Conservation (phyloP, 345 rosid genomes). For the Pistacia vera region DNA sequence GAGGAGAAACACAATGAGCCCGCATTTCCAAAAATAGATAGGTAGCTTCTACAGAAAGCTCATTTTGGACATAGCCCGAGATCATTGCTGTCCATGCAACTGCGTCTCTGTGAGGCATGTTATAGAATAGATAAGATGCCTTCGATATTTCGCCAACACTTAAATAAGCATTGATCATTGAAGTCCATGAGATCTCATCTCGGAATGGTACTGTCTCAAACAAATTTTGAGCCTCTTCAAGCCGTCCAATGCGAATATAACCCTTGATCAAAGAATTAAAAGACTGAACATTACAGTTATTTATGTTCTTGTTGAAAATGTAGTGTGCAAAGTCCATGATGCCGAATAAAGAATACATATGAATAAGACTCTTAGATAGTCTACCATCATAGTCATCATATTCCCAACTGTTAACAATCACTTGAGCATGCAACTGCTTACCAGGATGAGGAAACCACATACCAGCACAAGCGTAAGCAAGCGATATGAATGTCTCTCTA, state of each 20-base stretch:
- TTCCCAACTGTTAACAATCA: slow-evolving; percentile 45
- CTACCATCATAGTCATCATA: slow-evolving; percentile 60
- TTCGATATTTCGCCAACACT: slow-evolving; percentile 32
- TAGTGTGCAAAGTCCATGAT: slow-evolving; percentile 52
- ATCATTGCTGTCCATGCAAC: slow-evolving; percentile 64
- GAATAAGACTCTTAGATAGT: slow-evolving; percentile 63
- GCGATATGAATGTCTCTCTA: slow-evolving; percentile 68
- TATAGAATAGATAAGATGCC: slow-evolving; percentile 36
- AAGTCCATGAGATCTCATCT: slow-evolving; percentile 61
- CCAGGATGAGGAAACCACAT: slow-evolving; percentile 47
- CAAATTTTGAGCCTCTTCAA: slow-evolving; percentile 47
- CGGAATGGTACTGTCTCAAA: slow-evolving; percentile 39
- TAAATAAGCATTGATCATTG: slow-evolving; percentile 54
- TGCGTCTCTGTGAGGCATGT: slow-evolving; percentile 52
- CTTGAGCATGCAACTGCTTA: slow-evolving; percentile 63
- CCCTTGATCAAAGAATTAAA: slow-evolving; percentile 50
- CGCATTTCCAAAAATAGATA: slow-evolving; percentile 40
- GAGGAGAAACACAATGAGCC: slow-evolving; percentile 36
- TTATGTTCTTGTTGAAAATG: slow-evolving; percentile 36
- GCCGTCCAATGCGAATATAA: slow-evolving; percentile 41
- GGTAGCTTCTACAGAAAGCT: slow-evolving; percentile 47
- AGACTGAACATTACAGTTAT: slow-evolving; percentile 34
- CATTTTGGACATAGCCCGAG: slow-evolving; percentile 55
- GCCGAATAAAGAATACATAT: slow-evolving; percentile 66
- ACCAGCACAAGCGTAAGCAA: slow-evolving; percentile 79